These are phyloP conservation scores for Phytopythium delawarense DNA, from an alignment of 352 stramenopile genomes.

Conservation along the genomic window DNA sequence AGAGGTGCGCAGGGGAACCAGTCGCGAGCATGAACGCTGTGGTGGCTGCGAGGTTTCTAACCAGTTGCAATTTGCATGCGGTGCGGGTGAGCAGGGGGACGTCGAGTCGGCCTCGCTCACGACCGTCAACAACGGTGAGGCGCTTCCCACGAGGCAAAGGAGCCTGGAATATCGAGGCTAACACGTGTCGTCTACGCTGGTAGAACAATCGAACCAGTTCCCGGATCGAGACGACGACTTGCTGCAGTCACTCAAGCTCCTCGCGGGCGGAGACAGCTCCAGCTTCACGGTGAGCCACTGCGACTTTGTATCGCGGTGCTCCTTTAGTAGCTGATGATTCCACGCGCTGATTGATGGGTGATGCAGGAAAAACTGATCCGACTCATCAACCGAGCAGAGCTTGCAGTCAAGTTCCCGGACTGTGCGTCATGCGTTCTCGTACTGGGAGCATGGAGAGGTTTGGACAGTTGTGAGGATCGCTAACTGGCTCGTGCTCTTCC, in stretches of 20 bases:
- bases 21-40: background rate
- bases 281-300: conserved; percentile 56
- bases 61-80: background rate
- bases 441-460: background rate
- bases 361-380: conserved; percentile 74
- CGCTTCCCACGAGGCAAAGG: background rate
- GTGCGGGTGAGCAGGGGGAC: conserved; percentile 19
- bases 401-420: conserved; percentile 70
- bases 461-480: background rate
- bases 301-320: background rate
- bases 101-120: conserved; percentile 80
- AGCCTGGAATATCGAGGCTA: background rate
- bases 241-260: conserved; percentile 54
- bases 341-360: background rate
- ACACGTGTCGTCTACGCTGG: background rate
- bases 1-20: conserved; percentile 27
- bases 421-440: conserved; percentile 22
- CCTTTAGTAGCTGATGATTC: background rate
- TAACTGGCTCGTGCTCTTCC: background rate
- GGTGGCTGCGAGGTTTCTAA: background rate
- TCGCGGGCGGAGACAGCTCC: conserved; percentile 67
- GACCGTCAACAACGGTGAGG: conserved; percentile 71
- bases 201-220: conserved; percentile 82
- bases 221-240: conserved; percentile 81
- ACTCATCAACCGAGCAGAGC: conserved; percentile 80